These are phyloP conservation scores for Selenicereus undatus DNA, from an alignment of 148 eudicot species.

Conservation along the genomic window DNA sequence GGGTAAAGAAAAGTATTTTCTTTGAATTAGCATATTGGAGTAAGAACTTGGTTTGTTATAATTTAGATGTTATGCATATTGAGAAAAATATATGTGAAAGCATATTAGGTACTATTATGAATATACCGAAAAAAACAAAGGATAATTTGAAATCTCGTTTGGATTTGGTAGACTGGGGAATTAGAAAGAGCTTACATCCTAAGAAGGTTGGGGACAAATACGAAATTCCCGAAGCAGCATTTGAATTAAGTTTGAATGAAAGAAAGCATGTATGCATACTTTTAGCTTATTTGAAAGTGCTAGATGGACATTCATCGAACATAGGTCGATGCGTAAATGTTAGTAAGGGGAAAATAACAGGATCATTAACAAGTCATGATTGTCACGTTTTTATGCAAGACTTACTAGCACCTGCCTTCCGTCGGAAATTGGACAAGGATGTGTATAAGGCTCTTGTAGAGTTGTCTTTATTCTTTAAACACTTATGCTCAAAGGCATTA, in stretches of 20 bases:
- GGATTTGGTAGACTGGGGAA: background rate
- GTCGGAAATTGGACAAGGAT: background rate
- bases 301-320: no score
- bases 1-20: no score
- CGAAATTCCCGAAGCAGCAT: no score
- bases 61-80: background rate
- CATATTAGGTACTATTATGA: background rate
- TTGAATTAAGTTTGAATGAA: no score
- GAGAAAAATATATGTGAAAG: slow-evolving; percentile 1
- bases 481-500: background rate
- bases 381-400: background rate
- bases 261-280: no score
- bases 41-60: no score
- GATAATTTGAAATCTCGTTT: background rate
- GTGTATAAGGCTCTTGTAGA: no score
- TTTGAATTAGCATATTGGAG: no score
- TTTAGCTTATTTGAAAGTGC: no score
- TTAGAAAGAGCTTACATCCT: background rate
- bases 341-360: background rate
- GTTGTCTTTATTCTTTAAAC: background rate
- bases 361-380: background rate
- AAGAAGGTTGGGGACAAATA: no score
- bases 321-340: background rate
- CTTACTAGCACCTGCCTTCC: no score
- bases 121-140: background rate